Percentiles rank a stretch among this genome's conserved stretches.
These are phyloP conservation scores for Geosmithia morbida DNA, from an alignment of 2,329 filamentous ascomycete species.

Conservation along the genomic window DNA sequence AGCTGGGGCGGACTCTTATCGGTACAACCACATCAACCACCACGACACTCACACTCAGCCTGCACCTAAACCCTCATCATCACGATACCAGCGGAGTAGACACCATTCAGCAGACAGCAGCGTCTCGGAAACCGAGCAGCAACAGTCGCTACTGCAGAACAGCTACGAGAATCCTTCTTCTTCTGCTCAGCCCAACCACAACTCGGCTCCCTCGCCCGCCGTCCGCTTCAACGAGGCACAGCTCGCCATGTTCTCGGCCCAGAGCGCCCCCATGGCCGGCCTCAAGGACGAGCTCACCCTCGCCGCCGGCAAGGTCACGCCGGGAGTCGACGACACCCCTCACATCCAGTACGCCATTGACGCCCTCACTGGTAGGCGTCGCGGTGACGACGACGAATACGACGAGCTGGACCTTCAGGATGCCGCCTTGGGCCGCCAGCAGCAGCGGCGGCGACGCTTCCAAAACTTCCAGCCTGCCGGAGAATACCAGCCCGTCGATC, in stretches of 20 bases:
- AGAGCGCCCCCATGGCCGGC: slow-evolving; percentile 16
- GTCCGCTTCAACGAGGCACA: slow-evolving; percentile 24
- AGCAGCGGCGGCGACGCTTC: neutral
- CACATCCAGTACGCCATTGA: slow-evolving; percentile 86
- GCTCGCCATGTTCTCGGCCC: slow-evolving; percentile 21
- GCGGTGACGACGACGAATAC: neutral
- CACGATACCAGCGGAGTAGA: neutral
- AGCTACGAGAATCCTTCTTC: neutral
- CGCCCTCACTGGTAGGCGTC: slow-evolving; percentile 55
- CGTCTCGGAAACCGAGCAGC: neutral
- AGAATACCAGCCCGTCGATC: neutral
- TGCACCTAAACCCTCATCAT: neutral
- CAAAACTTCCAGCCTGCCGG: too few species aligned
- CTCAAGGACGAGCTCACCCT: slow-evolving; percentile 38
- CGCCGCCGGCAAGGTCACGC: slow-evolving; percentile 44
- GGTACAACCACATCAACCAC: neutral
- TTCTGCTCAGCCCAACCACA: neutral
- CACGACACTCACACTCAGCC: neutral
- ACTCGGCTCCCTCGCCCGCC: slow-evolving; percentile 3
- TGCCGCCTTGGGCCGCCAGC: neutral
- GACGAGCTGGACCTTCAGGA: neutral
- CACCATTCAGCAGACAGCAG: neutral
- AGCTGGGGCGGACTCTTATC: neutral
- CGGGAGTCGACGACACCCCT: slow-evolving; percentile 69
- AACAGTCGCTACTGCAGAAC: neutral